Evolutionary conservation across 2,329 filamentous ascomycete genomes (phyloP), one percentile per base, ranked within the genome.

Genomic region (Ascochyta viciae-villosae): DNA sequence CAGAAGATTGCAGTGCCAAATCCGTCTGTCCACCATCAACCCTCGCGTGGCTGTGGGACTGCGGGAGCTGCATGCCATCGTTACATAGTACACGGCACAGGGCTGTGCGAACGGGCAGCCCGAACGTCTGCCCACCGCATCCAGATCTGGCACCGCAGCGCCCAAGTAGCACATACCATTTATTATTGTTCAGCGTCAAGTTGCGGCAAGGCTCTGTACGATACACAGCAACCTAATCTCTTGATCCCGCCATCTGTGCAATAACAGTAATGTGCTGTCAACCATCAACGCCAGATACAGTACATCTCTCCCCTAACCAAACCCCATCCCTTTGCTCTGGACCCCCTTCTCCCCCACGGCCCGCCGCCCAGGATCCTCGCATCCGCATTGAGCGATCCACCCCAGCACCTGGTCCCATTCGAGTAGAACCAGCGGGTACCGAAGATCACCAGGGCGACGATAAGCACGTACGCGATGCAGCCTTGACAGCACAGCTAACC

Each of bases 91-190:
- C 31, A 34, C 6, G 35, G 46, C 47, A 23, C 42, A 41, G 47
- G 53, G 47, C 47, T 43, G 47, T 38, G 42, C 53, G 53, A 47
- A 51, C 53, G 53, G 47, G 47, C 48, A 47, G 53, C 42, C 47
- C 53, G 46, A 46, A 24, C 41, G 35, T 50, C 52, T 41, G 52
- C 33, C 8, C 15, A 31, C 8, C 5, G 13, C 40, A 29, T 40
- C 45, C 52, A 34, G 45, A 45, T 22, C 26, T 38, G 39, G 38
- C 50, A 54, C 50, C 50, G 39, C 33, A 9, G 37, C 45, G 40
- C 35, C 35, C 45, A 22, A 45, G 37, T 4, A 19, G 15, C 29
- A 16, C 45, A 9, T 15, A 1, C 35, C 29, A 15, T 29, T 8
- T 15, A 19, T 8, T 15, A 19, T 9, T 38, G 33, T 29, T 10